These are phyloP conservation scores for Xylariaceae sp. DNA, from an alignment of 2,329 filamentous ascomycete species.

Conservation along the genomic window DNA sequence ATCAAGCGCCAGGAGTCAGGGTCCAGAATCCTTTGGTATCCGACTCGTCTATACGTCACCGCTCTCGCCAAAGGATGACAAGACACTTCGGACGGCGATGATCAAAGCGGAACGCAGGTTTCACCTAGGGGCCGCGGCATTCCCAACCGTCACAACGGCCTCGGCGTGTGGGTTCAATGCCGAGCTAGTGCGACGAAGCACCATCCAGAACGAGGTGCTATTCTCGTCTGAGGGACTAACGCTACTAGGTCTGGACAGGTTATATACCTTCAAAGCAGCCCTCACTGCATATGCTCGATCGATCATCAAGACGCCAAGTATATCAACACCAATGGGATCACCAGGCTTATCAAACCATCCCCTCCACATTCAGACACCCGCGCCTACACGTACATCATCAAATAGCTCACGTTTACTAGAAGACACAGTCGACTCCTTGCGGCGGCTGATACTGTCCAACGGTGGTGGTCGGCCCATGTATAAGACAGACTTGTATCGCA, in stretches of 20 bases:
- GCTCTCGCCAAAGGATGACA: constrained; percentile 46
- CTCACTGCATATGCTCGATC: constrained; percentile 55
- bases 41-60: constrained; percentile 49
- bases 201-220: constrained; percentile 59
- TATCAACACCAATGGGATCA: constrained; percentile 23
- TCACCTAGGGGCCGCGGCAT: constrained; percentile 28
- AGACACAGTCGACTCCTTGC: constrained; percentile 61
- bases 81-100: constrained; percentile 46
- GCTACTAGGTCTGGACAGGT: constrained; percentile 57
- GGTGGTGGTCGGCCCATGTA: constrained; percentile 45
- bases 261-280: constrained; percentile 64
- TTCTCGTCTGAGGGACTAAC: constrained; percentile 60
- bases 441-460: constrained; percentile 56
- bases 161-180: constrained; percentile 45
- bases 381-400: constrained; percentile 1
- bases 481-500: constrained; percentile 50
- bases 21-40: constrained; percentile 41
- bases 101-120: constrained; percentile 53
- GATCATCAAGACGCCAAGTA: constrained; percentile 11
- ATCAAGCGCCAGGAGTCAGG: constrained; percentile 11
- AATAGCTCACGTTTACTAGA: constrained; percentile 43
- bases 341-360: constrained; percentile 26
- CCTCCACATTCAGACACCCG: constrained; percentile 7
- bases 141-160: constrained; percentile 44
- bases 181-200: constrained; percentile 54